Evolutionary conservation across 495 filamentous ascomycete species (phyloP).

Genomic region (Xylaria nigripes): DNA sequence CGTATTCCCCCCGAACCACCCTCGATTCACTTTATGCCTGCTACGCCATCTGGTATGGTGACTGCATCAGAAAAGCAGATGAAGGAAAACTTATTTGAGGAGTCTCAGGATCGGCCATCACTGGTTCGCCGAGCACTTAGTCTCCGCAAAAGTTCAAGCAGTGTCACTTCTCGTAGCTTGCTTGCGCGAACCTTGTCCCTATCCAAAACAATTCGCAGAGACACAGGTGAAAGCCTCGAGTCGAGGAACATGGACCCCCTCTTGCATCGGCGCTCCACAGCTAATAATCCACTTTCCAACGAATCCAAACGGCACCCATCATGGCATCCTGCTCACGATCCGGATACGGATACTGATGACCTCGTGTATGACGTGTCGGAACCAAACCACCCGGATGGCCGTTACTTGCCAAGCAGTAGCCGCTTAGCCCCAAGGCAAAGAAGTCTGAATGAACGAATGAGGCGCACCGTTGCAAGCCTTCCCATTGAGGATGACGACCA

Average conservation of each 20-base stretch:
- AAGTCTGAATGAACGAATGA: constrained; percentile 41
- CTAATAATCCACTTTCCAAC: constrained; percentile 36
- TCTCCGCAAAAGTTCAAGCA: constrained; percentile 50
- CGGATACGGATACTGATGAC: constrained; percentile 48
- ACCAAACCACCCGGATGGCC: constrained; percentile 21
- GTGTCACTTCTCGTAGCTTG: constrained; percentile 38
- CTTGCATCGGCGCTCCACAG: constrained; percentile 27
- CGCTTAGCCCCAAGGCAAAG: constrained; percentile 38
- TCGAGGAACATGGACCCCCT: constrained; percentile 27
- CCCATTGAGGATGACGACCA: constrained; percentile 35
- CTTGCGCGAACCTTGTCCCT: constrained; percentile 38
- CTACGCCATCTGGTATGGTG: constrained; percentile 52
- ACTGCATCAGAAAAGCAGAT: constrained; percentile 49
- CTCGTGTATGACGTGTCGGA: constrained; percentile 22
- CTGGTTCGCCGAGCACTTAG: constrained; percentile 52
- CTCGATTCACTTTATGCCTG: constrained; percentile 63
- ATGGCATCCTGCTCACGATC: constrained; percentile 72
- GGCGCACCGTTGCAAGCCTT: constrained; percentile 45
- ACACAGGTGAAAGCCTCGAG: constrained; percentile 5
- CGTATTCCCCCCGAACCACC: constrained; percentile 53
- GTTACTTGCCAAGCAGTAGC: constrained; percentile 34
- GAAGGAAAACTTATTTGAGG: constrained; percentile 41
- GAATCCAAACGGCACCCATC: constrained; percentile 63
- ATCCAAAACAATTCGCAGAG: constrained; percentile 20
- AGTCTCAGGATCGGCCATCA: constrained; percentile 39